Percentiles rank a stretch among this genome's conserved stretches.
These are phyloP conservation scores for Xylaria hypoxylon DNA, from an alignment of 2,329 filamentous ascomycete genomes.

Conservation along the genomic window DNA sequence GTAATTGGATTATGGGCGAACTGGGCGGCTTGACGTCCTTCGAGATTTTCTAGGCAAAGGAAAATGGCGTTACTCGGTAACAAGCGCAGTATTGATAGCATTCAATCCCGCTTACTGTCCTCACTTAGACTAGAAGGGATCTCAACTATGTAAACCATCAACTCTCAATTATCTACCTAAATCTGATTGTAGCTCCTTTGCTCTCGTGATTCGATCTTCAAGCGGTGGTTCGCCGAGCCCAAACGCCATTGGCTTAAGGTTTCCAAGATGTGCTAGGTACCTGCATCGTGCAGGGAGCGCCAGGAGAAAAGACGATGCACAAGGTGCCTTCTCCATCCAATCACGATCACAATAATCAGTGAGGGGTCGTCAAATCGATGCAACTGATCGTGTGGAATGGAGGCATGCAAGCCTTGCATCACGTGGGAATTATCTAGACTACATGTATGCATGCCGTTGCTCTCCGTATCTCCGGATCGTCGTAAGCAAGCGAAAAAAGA, in stretches of 20 bases:
- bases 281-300: constrained; percentile 29
- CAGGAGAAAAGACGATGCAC: not conserved
- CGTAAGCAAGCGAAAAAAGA: not conserved
- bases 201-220: constrained; percentile 19
- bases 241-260: constrained; percentile 24
- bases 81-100: not conserved
- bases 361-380: constrained; percentile 26
- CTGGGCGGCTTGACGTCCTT: not conserved
- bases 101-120: not conserved
- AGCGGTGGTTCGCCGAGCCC: not conserved
- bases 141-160: not conserved
- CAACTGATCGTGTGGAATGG: constrained; percentile 9
- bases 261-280: constrained; percentile 21
- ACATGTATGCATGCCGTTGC: constrained; percentile 5
- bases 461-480: constrained; percentile 1
- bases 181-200: not conserved
- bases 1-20: not conserved
- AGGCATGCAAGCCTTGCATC: constrained; percentile 21
- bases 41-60: not conserved
- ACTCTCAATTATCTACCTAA: not conserved
- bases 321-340: constrained; percentile 13
- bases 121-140: constrained; percentile 17
- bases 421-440: constrained; percentile 17
- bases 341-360: constrained; percentile 1
- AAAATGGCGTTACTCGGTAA: constrained; percentile 18